phyloP scores from a whole-genome alignment of 495 filamentous ascomycete species.

The Aeminium ludgeri region DNA sequence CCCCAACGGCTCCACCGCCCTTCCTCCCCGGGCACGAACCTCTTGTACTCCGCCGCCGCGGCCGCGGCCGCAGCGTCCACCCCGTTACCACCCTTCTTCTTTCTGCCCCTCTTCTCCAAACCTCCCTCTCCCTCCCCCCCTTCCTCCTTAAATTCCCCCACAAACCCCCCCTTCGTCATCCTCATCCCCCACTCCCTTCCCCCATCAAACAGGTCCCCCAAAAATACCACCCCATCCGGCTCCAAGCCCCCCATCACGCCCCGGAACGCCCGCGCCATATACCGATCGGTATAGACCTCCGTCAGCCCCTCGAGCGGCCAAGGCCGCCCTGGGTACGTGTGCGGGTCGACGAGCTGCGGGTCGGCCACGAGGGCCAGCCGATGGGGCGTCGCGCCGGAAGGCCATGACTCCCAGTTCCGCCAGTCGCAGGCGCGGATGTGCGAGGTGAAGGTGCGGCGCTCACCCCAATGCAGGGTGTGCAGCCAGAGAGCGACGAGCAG shows the following conservation, averaged over 20 bases:
- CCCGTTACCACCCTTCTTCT: constrained; percentile 6
- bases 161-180: neutral
- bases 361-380: constrained; percentile 81
- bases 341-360: constrained; percentile 93
- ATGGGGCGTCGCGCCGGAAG: constrained; percentile 58
- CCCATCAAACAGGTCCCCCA: constrained; percentile 93
- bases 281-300: constrained; percentile 70
- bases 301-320: constrained; percentile 73
- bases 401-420: constrained; percentile 84
- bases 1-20: constrained; percentile 11
- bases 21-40: constrained; percentile 10
- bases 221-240: constrained; percentile 73
- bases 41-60: constrained; percentile 4
- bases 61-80: constrained; percentile 1
- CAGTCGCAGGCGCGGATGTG: constrained; percentile 59
- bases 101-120: constrained; percentile 24
- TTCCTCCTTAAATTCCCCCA: neutral
- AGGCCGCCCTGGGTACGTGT: constrained; percentile 87
- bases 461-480: constrained; percentile 71
- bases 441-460: constrained; percentile 55
- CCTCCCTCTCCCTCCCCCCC: no score
- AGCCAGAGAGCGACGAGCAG: constrained; percentile 40
- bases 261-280: constrained; percentile 62
- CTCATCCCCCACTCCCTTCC: constrained; percentile 71
- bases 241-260: constrained; percentile 49